A percentile compares a stretch with the other conserved stretches of the same genome.
These are phyloP conservation scores for Ascoidea asiatica DNA, from an alignment of 805 yeast genomes.

Conservation along the genomic window DNA sequence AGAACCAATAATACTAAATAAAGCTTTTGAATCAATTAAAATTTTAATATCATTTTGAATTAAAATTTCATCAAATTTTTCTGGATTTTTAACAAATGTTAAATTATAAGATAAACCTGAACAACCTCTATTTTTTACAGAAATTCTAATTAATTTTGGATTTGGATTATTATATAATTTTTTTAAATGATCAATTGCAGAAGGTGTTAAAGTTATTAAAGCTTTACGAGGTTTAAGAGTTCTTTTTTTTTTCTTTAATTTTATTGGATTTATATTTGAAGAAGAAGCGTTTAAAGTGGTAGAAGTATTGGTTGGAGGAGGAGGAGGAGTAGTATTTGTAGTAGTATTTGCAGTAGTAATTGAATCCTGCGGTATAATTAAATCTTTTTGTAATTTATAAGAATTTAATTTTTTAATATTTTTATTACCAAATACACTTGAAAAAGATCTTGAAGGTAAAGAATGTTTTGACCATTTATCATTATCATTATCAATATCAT, in stretches of 20 bases:
- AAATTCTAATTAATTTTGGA: conserved; percentile 81
- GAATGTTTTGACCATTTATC: conserved; percentile 16
- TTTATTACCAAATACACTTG: conserved; percentile 13
- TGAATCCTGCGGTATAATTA: conserved; percentile 3
- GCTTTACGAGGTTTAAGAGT: conserved; percentile 80
- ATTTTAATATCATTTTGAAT: conserved; percentile 85
- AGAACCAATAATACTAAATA: conserved; percentile 89
- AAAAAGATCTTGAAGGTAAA: conserved; percentile 16
- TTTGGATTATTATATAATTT: conserved; percentile 64
- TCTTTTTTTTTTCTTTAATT: conserved; percentile 51
- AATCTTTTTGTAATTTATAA: not conserved
- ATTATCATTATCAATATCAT: conserved; percentile 8
- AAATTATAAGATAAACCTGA: conserved; percentile 88
- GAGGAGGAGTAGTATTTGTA: conserved; percentile 9
- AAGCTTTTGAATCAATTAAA: conserved; percentile 88
- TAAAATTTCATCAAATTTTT: conserved; percentile 89
- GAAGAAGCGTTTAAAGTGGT: conserved; percentile 12
- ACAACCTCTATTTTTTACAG: conserved; percentile 94
- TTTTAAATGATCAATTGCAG: conserved; percentile 61
- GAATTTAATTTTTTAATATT: not conserved
- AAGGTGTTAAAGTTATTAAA: conserved; percentile 64
- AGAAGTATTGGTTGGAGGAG: conserved; percentile 13
- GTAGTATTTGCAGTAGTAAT: conserved; percentile 15
- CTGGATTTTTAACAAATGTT: conserved; percentile 81
- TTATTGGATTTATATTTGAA: no score